A percentile compares a stretch with the other conserved stretches of the same genome.
Evolutionary conservation across 1,284 basidiomycete genomes (phyloP).

Genomic region (Cutaneotrichosporon dermatis): DNA sequence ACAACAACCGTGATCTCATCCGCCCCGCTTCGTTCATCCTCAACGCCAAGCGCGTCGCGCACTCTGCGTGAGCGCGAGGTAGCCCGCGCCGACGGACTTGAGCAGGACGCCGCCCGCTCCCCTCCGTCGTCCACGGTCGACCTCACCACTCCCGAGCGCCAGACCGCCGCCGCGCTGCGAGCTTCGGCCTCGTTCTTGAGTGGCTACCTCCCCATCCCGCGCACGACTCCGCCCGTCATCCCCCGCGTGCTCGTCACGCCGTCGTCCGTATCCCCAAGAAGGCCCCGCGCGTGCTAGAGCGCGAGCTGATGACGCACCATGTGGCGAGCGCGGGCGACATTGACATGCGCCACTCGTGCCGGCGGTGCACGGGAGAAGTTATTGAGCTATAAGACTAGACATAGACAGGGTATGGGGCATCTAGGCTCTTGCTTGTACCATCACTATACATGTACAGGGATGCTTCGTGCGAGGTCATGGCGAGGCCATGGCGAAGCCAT

Average conservation of each 20-base stretch:
- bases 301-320: constrained; percentile 9
- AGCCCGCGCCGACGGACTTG: not conserved
- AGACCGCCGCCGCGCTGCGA: not conserved
- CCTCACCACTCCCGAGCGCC: constrained; percentile 12
- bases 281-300: constrained; percentile 10
- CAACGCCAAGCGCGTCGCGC: not conserved
- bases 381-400: constrained; percentile 20
- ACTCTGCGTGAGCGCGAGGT: not conserved
- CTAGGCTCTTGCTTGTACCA: no score
- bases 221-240: constrained; percentile 7
- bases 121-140: not conserved
- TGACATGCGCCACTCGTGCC: constrained; percentile 29
- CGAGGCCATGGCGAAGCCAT: no score
- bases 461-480: no score
- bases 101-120: not conserved
- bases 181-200: constrained; percentile 18
- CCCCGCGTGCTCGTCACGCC: constrained; percentile 18
- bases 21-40: constrained; percentile 8
- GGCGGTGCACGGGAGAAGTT: constrained; percentile 28
- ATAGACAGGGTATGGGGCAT: no score
- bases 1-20: constrained; percentile 14
- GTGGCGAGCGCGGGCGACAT: constrained; percentile 12
- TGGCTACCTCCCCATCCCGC: constrained; percentile 16
- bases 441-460: no score
- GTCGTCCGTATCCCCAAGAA: constrained; percentile 16